Evolutionary conservation across 768 basidiomycete genomes (phyloP), one percentile per base, ranked within the genome.

Genomic region (Tulasnella calospora): DNA sequence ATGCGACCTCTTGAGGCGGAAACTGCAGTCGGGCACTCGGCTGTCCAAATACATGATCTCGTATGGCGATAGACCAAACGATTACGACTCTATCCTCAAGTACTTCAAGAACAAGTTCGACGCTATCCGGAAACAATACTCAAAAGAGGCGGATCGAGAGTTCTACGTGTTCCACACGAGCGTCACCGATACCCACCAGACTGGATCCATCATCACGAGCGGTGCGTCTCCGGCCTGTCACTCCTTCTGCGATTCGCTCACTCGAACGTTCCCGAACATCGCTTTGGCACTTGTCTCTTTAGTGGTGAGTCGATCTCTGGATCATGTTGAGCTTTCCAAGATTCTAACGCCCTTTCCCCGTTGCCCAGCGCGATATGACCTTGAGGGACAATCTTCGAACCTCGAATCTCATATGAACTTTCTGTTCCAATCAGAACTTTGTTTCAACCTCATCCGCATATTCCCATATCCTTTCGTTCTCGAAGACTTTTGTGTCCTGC

Each of bases 61-160:
- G 92, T 94, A 82, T 82, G 92, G 88, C 13, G 71, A 71, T 33
- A 44, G 81, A 79, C 40, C 38, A n/a, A 95, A 95, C 83, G 93
- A 95, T 83, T 94, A 90, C 80, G 90, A 92, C 41, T 88, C 89
- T 10, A 90, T 94, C 30, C 89, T 90, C 35, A 91, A 90, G 84
- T 95, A 79, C 73, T 79, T 79, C 73, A 79, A 79, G 73, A 74
- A 61, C 72, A 79, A 79, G 55, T 79, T 79, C 73, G 78, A 79
- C 36, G 73, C 72, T 19, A 74, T 79, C 33, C 78, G 78, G 21
- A 73, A 74, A 55, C 38, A 73, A 35, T 57, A 73, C 46, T 74
- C 78, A 3, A 74, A 74, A 44, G 47, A 47, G 23, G 35, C 77
- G 70, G 78, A 79, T 2, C 40, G 78, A 33, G 77, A 78, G 77